These are phyloP conservation scores for Populus alba DNA, from an alignment of 345 rosid genomes.

Conservation along the genomic window DNA sequence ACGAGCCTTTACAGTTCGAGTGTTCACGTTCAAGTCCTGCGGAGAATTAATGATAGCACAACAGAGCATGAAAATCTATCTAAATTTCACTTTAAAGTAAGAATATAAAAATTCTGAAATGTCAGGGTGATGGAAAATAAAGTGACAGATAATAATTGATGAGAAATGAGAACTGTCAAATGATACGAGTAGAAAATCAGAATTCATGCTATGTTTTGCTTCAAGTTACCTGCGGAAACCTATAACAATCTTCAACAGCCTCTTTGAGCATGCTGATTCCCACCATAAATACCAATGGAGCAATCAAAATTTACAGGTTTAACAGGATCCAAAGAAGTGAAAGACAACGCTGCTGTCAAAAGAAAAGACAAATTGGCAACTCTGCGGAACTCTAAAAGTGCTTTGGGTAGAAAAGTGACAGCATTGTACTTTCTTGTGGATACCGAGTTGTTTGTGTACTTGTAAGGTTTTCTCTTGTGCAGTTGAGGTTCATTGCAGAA, in stretches of 20 bases:
- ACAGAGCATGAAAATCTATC: neutral
- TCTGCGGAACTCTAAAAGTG: slow-evolving; percentile 69
- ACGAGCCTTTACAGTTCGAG: slow-evolving; percentile 42
- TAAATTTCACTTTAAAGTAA: neutral
- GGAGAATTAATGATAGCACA: neutral
- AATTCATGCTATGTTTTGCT: neutral
- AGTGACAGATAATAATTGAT: neutral
- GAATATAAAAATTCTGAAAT: neutral
- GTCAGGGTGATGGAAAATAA: neutral
- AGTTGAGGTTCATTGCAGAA: slow-evolving; percentile 54
- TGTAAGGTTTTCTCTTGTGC: slow-evolving; percentile 43
- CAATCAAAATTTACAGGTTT: slow-evolving; percentile 42
- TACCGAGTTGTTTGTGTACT: slow-evolving; percentile 47
- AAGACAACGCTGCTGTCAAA: slow-evolving; percentile 50
- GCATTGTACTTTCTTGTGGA: slow-evolving; percentile 63
- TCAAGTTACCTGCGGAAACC: slow-evolving; percentile 42
- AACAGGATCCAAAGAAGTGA: slow-evolving; percentile 46
- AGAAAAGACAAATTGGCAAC: slow-evolving; percentile 76
- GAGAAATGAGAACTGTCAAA: too few relatives aligned
- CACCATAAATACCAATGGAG: slow-evolving; percentile 60
- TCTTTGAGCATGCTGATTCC: slow-evolving; percentile 76
- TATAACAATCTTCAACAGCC: slow-evolving; percentile 70
- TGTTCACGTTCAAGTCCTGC: slow-evolving; percentile 58
- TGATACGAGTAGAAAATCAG: neutral
- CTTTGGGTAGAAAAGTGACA: slow-evolving; percentile 59